Evolutionary conservation across 768 basidiomycete species (phyloP), one percentile per base, ranked within the genome.

Genomic region (Neoboletus magnificus): DNA sequence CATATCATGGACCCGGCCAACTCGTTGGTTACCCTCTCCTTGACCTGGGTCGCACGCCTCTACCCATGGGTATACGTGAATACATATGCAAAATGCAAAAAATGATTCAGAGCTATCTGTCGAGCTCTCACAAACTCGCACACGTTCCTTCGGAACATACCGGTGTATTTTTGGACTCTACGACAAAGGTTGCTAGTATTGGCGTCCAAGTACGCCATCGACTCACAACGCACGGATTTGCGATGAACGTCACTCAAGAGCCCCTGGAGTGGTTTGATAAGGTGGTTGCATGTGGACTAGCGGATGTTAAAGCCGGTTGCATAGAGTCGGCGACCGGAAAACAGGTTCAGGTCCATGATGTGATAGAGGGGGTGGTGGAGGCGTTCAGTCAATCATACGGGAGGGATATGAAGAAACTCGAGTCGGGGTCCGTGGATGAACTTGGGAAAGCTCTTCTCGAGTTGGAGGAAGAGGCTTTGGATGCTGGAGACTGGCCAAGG

Each of bases 1-100:
- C 97, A 2, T 99, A 92, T 71, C 97, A 99, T 70, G 97, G 97
- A 0, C 95, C 97, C 2, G 97, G 97, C 7, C 97, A 99, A 73
- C 78, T 99, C 64, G 90, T 98, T 16, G 97, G 94, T 29, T 99
- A 99, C 69, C 93, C 94, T 2, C 78, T 98, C 49, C 77, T 98
- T 48, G 96, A 98, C 74, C 81, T 98, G 20, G 83, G 83, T n/a
- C 84, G 86, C 33, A 84, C 87, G 62, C 75, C 81, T 43, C 91
- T 94, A 9, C 75, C 86, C 49, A 77, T 83, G 68, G 78, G 85
- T 53, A 83, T 86, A 56, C 84, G 88, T 46, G 85, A 87, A 59
- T 98, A 97, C 69, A 87, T 98, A 40, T 91, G 89, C 71, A 81
- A 79, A 43, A 78, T 98, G 71, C 91, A 98, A 67, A 80, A 77